Conservation (phyloP, 257 asterid species). For the Cruciata laevipes region DNA sequence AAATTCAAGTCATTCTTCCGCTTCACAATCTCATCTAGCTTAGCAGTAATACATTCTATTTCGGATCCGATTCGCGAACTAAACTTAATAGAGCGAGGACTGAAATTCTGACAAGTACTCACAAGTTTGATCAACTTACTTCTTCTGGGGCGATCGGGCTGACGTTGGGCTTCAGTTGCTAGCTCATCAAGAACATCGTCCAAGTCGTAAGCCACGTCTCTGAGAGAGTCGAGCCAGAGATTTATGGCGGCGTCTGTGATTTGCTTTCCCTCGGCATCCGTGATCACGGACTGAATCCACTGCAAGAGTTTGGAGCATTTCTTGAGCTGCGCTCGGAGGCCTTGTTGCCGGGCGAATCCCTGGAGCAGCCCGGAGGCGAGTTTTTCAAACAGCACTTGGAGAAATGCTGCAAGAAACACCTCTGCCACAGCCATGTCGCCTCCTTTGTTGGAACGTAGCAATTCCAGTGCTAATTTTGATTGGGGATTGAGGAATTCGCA, state of each 20-base stretch:
- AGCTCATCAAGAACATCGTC: slow-evolving; percentile 66
- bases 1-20: slow-evolving; percentile 33
- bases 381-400: slow-evolving; percentile 44
- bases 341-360: slow-evolving; percentile 49
- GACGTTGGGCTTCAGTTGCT: slow-evolving; percentile 34
- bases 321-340: slow-evolving; percentile 35
- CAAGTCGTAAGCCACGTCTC: slow-evolving; percentile 58
- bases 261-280: slow-evolving; percentile 66
- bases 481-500: neutral
- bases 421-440: slow-evolving; percentile 51
- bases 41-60: slow-evolving; percentile 34
- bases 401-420: slow-evolving; percentile 51
- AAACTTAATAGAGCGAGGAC: slow-evolving; percentile 33
- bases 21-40: slow-evolving; percentile 27
- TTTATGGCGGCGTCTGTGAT: slow-evolving; percentile 28
- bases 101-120: slow-evolving; percentile 33
- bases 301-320: slow-evolving; percentile 23
- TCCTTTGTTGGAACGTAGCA: neutral
- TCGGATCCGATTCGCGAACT: slow-evolving; percentile 37
- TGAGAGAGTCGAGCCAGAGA: slow-evolving; percentile 47
- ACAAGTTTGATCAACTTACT: slow-evolving; percentile 34
- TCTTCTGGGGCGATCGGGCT: slow-evolving; percentile 21
- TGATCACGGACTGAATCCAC: slow-evolving; percentile 38
- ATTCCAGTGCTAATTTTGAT: neutral
- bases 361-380: slow-evolving; percentile 28